These are phyloP conservation scores for Blastocystis sp. DNA, from an alignment of 352 stramenopile species.

Conservation along the genomic window DNA sequence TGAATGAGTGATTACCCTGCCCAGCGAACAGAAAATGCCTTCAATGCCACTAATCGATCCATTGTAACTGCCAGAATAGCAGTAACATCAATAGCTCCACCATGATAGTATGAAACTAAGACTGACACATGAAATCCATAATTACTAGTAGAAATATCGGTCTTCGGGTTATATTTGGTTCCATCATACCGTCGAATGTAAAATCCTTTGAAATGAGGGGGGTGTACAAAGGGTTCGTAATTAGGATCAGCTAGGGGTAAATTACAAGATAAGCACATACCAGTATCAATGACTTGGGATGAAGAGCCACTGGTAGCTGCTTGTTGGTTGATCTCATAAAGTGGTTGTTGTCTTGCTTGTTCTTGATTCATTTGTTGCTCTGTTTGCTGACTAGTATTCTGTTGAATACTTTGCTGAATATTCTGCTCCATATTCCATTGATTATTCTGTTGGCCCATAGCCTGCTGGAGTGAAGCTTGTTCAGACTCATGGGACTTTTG, in stretches of 20 bases:
- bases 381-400: background rate
- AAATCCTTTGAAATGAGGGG: background rate
- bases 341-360: background rate
- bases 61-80: background rate
- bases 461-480: too few species aligned
- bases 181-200: background rate
- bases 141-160: background rate
- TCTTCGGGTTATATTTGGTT: background rate
- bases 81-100: background rate
- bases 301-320: background rate
- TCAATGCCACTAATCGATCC: background rate
- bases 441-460: too few species aligned
- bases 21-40: background rate
- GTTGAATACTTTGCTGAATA: background rate
- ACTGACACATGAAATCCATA: background rate
- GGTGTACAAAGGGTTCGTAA: background rate
- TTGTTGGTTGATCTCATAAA: background rate
- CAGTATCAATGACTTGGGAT: background rate
- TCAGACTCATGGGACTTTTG: too few species aligned
- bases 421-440: too few species aligned
- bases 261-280: background rate
- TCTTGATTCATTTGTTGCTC: background rate
- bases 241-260: background rate
- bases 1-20: too few species aligned
- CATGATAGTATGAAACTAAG: background rate